Evolutionary conservation across 192 early-diverging fungal species (phyloP), one percentile per base, ranked within the genome.

Genomic region (Gaertneriomyces semiglobifer): DNA sequence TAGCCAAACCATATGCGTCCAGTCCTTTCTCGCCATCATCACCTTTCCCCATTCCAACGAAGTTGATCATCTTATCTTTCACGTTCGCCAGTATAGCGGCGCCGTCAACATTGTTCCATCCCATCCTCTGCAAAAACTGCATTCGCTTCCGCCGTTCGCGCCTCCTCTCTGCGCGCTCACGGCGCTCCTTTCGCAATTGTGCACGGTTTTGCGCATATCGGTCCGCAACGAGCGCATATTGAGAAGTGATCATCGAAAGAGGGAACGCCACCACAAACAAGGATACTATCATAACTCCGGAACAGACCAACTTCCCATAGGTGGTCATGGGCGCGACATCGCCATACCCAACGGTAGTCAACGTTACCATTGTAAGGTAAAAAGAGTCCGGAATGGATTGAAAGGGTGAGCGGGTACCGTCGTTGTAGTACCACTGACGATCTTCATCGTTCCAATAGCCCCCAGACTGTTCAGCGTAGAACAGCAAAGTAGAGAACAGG

Each of bases 171-270:
- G 10, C 18, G 12, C 53, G 25, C 50, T 68, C 58, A 7, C 54
- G 54, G 6, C 65, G 65, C 18, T 66, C 51, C 6, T 41, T 33
- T 7, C 65, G 65, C 19, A 46, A 4, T 6, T 58, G 33, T 9
- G 65, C 46, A 2, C 66, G 56, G 4, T 60, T 68, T 10, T 60
- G 41, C 5, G 66, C 66, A 38, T 68, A 68, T 39, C 53, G 20
- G 25, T 68, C 56, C 4, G 66, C 66, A 5, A 68, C 66, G 6
- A 68, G 66, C 4, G 73, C 41, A 41, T 74, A 74, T 39, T 74
- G 73, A 40, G 58, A 68, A 12, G 73, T 72, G 46, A 74, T 74
- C 70, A 74, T 74, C 4, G 73, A 73, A 16, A 74, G 44, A 1
- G 73, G 9, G n/a, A 10, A 68, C 14, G 66, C 65, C 3, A 57